These are phyloP conservation scores for Pseudocercospora fijiensis DNA, from an alignment of 2,329 filamentous ascomycete genomes.

Conservation along the genomic window DNA sequence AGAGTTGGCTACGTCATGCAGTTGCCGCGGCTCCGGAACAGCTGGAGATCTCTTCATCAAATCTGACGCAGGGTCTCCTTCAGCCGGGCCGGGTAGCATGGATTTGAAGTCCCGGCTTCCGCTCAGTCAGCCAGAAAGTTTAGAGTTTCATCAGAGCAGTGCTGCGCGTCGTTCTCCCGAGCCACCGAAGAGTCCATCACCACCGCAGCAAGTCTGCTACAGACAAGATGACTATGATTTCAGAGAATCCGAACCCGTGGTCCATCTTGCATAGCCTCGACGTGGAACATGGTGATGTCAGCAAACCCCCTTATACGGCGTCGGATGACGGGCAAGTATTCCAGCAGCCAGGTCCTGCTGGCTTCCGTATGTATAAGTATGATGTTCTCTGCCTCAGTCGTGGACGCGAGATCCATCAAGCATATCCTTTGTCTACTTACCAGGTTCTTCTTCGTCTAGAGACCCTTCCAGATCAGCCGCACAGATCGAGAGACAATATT, in stretches of 20 bases:
- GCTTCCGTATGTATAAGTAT: not conserved
- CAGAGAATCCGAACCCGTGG: not conserved
- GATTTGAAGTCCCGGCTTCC: not conserved
- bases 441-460: not conserved
- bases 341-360: not conserved
- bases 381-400: not conserved
- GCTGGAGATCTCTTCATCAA: not conserved
- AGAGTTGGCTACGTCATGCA: not conserved
- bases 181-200: not conserved
- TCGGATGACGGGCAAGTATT: not conserved
- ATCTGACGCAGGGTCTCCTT: not conserved
- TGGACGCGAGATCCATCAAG: not conserved
- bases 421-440: not conserved
- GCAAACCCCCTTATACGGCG: no score
- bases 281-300: not conserved
- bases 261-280: not conserved
- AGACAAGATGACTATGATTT: not conserved
- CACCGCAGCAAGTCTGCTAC: not conserved
- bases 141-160: not conserved
- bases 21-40: not conserved
- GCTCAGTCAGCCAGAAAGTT: not conserved
- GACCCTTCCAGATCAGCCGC: not conserved
- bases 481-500: not conserved
- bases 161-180: not conserved
- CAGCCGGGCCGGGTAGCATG: not conserved